These are phyloP conservation scores for Paramecium bursaria DNA, from an alignment of 73 alveolate species.

Conservation along the genomic window DNA sequence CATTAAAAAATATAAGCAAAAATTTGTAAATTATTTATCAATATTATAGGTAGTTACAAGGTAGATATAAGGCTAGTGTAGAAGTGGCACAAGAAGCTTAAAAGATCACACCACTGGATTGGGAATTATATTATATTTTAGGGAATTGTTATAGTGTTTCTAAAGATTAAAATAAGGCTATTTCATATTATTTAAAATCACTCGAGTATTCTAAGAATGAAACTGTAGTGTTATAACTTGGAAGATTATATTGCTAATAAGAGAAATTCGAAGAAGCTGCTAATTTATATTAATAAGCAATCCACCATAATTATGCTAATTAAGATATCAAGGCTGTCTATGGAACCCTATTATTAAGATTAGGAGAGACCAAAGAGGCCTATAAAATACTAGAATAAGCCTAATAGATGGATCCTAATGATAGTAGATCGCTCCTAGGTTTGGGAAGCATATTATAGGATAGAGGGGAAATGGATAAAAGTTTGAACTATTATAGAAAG, in stretches of 20 bases:
- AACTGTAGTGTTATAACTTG: constrained; percentile 67
- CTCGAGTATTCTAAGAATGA: constrained; percentile 70
- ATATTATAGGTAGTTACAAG: constrained; percentile 65
- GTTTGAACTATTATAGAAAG: constrained; percentile 68
- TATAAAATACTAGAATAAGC: constrained; percentile 68
- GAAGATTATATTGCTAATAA: constrained; percentile 71
- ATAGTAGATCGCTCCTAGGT: constrained; percentile 78
- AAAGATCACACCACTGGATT: constrained; percentile 67
- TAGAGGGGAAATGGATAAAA: constrained; percentile 69
- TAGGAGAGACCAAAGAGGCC: constrained; percentile 76
- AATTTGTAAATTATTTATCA: constrained; percentile 67
- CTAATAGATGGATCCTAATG: constrained; percentile 70
- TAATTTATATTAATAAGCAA: constrained; percentile 75
- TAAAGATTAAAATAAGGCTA: constrained; percentile 75
- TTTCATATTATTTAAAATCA: constrained; percentile 73
- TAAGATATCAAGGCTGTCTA: constrained; percentile 73
- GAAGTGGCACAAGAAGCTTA: constrained; percentile 65
- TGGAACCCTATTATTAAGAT: constrained; percentile 74
- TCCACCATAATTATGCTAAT: constrained; percentile 69
- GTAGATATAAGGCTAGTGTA: constrained; percentile 78
- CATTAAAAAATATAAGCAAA: constrained; percentile 91
- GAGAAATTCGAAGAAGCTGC: constrained; percentile 75
- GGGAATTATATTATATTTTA: constrained; percentile 82
- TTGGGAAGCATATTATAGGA: constrained; percentile 68
- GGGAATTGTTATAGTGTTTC: constrained; percentile 79